Evolutionary conservation across 139 green algal species (phyloP).

Genomic region (Chlorella sorokiniana): DNA sequence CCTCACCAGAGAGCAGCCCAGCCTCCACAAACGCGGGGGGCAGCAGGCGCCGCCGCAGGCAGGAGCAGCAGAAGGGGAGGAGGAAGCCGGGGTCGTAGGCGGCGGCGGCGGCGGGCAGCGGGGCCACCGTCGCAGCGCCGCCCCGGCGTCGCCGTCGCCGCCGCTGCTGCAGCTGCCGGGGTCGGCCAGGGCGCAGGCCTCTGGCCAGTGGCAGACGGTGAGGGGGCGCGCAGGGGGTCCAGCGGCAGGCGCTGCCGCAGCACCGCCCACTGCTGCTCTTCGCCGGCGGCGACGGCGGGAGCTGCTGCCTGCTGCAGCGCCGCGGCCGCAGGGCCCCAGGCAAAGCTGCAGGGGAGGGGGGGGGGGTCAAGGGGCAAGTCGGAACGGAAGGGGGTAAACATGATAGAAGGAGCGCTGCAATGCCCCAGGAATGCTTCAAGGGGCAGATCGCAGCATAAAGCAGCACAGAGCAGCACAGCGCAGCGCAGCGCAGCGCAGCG

Average conservation of each 20-base stretch:
- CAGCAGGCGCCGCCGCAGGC: conserved; percentile 41
- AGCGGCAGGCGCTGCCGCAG: conserved; percentile 30
- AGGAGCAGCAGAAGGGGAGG: conserved; percentile 50
- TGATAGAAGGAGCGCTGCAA: not conserved
- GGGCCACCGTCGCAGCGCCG: not conserved
- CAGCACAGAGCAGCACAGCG: too few species aligned
- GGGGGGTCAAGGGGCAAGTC: not conserved
- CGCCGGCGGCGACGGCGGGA: too few species aligned
- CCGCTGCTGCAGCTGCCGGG: conserved; percentile 16
- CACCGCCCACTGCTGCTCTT: conserved; percentile 10
- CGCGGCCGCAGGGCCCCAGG: conserved; percentile 39
- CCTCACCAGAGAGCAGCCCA: conserved; percentile 51
- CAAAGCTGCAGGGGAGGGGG: conserved; percentile 28
- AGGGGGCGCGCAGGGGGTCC: conserved; percentile 48
- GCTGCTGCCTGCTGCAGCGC: conserved; percentile 29
- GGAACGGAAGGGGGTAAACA: not conserved
- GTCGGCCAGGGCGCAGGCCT: conserved; percentile 39
- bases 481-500: not conserved
- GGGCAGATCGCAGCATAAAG: too few species aligned
- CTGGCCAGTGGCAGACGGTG: conserved; percentile 51
- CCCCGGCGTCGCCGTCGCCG: not conserved
- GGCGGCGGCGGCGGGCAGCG: conserved; percentile 24
- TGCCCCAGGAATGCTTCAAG: too few species aligned
- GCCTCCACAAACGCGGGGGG: conserved; percentile 28
- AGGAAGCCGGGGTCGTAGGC: conserved; percentile 66